Evolutionary conservation across 306 rosid species (phyloP).

Genomic region (Styphnolobium japonicum): DNA sequence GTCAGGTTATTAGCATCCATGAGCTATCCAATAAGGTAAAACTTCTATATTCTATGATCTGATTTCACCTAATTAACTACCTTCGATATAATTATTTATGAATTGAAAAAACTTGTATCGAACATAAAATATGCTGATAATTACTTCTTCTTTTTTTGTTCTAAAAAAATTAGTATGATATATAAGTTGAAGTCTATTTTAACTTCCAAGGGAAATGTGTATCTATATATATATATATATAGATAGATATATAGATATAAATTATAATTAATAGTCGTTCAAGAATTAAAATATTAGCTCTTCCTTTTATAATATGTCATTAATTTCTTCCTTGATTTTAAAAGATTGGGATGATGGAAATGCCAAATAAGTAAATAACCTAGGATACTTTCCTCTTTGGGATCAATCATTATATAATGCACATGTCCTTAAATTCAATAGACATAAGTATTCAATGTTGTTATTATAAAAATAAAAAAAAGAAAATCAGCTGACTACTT

Average conservation of each 20-base stretch:
- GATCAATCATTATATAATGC: conserved; percentile 14
- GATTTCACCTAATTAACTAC: not conserved
- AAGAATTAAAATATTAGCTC: not conserved
- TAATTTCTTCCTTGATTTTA: conserved; percentile 6
- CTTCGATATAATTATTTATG: not conserved
- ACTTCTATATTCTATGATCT: not conserved
- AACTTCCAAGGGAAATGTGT: not conserved
- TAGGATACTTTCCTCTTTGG: conserved; percentile 17
- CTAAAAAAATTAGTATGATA: not conserved
- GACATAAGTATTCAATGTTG: not conserved
- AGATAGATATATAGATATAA: no score
- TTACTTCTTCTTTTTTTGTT: not conserved
- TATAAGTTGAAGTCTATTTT: not conserved
- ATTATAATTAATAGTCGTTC: not conserved
- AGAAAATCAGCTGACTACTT: conserved; percentile 1
- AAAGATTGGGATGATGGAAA: not conserved
- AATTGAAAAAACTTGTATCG: not conserved
- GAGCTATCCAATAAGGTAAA: not conserved
- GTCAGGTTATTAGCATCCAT: not conserved
- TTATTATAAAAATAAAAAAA: conserved; percentile 16
- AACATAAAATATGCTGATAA: not conserved
- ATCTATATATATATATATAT: not conserved
- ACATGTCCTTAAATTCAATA: not conserved
- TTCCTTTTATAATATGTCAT: not conserved
- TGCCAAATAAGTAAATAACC: not conserved